Evolutionary conservation across 2,329 filamentous ascomycete species (phyloP).

Genomic region (Spiromastix sp.): DNA sequence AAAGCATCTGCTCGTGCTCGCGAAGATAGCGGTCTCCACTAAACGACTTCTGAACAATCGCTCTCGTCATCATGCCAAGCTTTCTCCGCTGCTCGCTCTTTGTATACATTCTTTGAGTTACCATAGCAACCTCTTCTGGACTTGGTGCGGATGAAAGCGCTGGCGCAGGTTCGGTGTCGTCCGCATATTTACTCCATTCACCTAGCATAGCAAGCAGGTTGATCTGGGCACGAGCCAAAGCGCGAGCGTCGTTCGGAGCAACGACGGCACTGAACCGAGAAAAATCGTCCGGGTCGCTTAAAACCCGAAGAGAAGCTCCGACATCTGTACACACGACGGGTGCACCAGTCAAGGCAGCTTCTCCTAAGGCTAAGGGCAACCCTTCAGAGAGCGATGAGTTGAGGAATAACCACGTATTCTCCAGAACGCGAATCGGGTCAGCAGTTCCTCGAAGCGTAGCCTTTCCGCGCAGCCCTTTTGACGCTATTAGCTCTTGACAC

Average conservation of each 20-base stretch:
- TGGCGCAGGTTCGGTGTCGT: conserved; percentile 36
- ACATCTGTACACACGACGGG: conserved; percentile 35
- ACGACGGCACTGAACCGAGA: conserved; percentile 52
- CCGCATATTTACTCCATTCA: conserved; percentile 50
- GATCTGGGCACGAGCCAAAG: conserved; percentile 52
- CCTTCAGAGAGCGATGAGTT: conserved; percentile 38
- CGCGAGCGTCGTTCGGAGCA: conserved; percentile 52
- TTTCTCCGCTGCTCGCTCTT: conserved; percentile 46
- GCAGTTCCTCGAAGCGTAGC: conserved; percentile 47
- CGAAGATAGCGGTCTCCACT: conserved; percentile 50
- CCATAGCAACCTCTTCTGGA: conserved; percentile 40
- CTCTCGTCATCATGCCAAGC: conserved; percentile 48
- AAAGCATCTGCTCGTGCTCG: conserved; percentile 53
- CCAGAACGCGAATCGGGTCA: conserved; percentile 44
- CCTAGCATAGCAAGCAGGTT: conserved; percentile 52
- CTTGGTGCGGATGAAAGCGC: conserved; percentile 41
- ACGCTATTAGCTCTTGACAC: conserved; percentile 48
- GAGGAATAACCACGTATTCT: conserved; percentile 47
- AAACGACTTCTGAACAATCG: conserved; percentile 50
- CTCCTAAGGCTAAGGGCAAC: conserved; percentile 35
- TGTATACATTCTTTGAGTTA: conserved; percentile 51
- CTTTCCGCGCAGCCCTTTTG: conserved; percentile 41
- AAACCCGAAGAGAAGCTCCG: conserved; percentile 30
- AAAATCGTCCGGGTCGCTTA: conserved; percentile 34
- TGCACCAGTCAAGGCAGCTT: conserved; percentile 36